A percentile compares a stretch with the other conserved stretches of the same genome.
Conservation (phyloP, 768 basidiomycete species). For the Amanita pallidorosea region DNA sequence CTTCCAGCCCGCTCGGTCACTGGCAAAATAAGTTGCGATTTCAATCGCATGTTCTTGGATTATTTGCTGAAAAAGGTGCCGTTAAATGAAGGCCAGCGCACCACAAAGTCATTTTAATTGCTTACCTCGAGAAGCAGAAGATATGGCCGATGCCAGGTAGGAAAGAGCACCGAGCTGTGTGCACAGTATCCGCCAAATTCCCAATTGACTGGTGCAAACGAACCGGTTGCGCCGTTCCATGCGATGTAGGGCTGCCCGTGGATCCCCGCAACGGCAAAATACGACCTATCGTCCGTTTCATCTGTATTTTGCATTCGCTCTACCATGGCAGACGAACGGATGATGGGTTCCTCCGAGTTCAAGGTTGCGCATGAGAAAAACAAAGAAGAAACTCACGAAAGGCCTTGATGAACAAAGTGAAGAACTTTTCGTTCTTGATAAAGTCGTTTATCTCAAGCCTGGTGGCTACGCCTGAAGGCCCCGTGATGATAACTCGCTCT, state of each 20-base stretch:
- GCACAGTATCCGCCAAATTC: conserved; percentile 38
- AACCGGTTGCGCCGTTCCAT: conserved; percentile 30
- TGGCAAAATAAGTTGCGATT: conserved; percentile 30
- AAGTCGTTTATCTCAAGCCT: conserved; percentile 3
- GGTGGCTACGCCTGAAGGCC: background rate
- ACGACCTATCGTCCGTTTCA: conserved; percentile 19
- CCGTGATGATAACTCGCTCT: conserved; percentile 1
- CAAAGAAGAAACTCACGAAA: background rate
- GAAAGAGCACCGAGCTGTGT: conserved; percentile 42
- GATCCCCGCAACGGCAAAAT: conserved; percentile 37
- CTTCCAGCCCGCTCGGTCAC: conserved; percentile 18
- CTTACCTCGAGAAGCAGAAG: conserved; percentile 38
- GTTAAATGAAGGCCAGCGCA: background rate
- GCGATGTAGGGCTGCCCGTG: conserved; percentile 37
- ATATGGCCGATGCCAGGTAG: conserved; percentile 41
- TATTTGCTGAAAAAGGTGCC: conserved; percentile 28
- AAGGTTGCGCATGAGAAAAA: background rate
- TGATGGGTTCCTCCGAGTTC: background rate
- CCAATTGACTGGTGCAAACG: conserved; percentile 11
- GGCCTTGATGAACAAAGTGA: conserved; percentile 1
- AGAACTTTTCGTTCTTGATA: conserved; percentile 2
- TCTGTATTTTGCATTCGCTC: conserved; percentile 2
- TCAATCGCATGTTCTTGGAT: conserved; percentile 27
- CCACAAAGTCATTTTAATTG: background rate
- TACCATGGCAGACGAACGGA: background rate